Base-by-base conservation (phyloP, 257 asterid genomes). In the Plantago elongata region DNA sequence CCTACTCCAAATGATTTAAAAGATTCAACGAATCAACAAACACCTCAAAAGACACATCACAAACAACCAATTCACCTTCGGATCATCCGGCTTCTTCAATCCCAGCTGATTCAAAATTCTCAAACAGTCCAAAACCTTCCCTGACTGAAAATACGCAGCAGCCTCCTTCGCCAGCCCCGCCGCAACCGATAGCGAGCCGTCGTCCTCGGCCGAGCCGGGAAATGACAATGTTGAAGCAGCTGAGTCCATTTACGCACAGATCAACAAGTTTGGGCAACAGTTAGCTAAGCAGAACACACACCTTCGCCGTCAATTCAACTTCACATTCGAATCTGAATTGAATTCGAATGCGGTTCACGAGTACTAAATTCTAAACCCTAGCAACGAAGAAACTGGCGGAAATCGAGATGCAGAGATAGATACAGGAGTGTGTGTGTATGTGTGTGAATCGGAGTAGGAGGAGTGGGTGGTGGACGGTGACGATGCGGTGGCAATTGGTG, bases 81-180 rank as follows among this genome's bases (percentile, higher is more conserved):
- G 94, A 86, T 88, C 95, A 75, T 75, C 78, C 66, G 64, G 69
- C 72, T 84, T 89, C 77, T 81, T 78, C 46, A 71, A 87, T 80
- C 72, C 69, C 30, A 92, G 75, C 71, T 81, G 85, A 74, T 76
- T 60, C 89, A 92, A 79, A 18, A 83, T 77, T 69, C 66, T 71
- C 65, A 80, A 55, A 70, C 97, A 89, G 30, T 89, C 96, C 34
- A 55, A 71, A 54, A 61, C 80, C 68, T 89, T 86, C 67, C 91
- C 93, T 30, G 94, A 72, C 79, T 92, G 97, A 61, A 89, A 92
- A 42, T 80, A 69, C 66, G 78, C 47, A 14, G 84, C 86, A 13
- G 97, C 95, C 70, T 92, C 97, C 84, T 85, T 87, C 5, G 96
- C 96, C 63, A 86, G 72, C 61, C 83, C 91, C 61, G 82, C 89